Percentiles rank a stretch among this genome's conserved stretches.
Evolutionary conservation across 2,329 filamentous ascomycete genomes (phyloP).

Genomic region (Penicillium concentricum): DNA sequence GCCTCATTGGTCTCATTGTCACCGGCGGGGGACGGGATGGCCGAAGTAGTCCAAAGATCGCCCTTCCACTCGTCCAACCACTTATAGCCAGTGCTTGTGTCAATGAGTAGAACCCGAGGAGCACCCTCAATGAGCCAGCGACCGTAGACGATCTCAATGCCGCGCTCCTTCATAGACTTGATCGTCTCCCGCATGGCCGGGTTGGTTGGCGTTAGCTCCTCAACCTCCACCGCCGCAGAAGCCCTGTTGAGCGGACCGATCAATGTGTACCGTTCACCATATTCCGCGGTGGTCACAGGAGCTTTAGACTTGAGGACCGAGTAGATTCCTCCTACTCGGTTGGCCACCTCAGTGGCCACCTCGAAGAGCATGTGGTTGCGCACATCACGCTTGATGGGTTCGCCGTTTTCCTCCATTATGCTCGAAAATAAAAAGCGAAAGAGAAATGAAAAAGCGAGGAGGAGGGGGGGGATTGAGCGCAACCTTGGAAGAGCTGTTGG

Average conservation of each 20-base stretch:
- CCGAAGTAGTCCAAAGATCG: constrained; percentile 88
- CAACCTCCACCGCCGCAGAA: constrained; percentile 96
- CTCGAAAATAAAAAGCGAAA: constrained; percentile 44
- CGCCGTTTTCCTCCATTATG: constrained; percentile 81
- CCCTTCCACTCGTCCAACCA: constrained; percentile 96
- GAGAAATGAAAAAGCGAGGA: constrained; percentile 6
- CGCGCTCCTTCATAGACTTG: constrained; percentile 86
- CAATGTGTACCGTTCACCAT: constrained; percentile 94
- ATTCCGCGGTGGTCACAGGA: constrained; percentile 94
- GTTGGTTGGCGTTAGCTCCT: constrained; percentile 81
- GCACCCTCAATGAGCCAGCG: constrained; percentile 97
- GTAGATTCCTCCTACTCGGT: constrained; percentile 98
- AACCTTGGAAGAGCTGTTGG: constrained; percentile 18
- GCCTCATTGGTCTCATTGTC: constrained; percentile 97
- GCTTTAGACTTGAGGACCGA: constrained; percentile 99
- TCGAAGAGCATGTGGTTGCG: constrained; percentile 97
- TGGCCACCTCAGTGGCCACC: constrained; percentile 93
- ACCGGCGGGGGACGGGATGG: constrained; percentile 87
- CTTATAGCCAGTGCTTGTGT: constrained; percentile 88
- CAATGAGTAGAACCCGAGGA: constrained; percentile 87
- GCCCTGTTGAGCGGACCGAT: constrained; percentile 91
- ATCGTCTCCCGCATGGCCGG: constrained; percentile 80
- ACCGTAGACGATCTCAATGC: constrained; percentile 87
- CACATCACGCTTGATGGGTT: constrained; percentile 64
- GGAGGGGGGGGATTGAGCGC: constrained; percentile 8